Conservation (phyloP, 257 asterid species). For the Eucommia ulmoides region DNA sequence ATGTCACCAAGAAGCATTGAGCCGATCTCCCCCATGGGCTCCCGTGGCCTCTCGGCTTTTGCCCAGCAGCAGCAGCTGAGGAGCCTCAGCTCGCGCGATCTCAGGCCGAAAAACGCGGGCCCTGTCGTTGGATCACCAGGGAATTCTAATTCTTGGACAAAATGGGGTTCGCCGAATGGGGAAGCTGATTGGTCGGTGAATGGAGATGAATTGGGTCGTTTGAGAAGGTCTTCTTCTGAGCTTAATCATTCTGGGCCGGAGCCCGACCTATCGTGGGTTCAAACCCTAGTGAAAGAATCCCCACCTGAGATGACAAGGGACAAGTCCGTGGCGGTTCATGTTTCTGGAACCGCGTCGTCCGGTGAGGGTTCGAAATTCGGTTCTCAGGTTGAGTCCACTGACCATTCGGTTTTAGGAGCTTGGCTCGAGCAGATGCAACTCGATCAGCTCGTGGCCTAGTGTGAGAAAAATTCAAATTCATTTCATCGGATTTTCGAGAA, state of each 20-base stretch:
- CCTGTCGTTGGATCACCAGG: slow-evolving; percentile 40
- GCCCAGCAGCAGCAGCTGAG: slow-evolving; percentile 58
- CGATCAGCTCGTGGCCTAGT: slow-evolving; percentile 74
- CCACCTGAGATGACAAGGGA: slow-evolving; percentile 85
- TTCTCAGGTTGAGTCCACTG: slow-evolving; percentile 46
- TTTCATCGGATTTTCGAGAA: no score
- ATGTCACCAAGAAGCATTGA: slow-evolving; percentile 78
- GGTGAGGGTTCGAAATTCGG: slow-evolving; percentile 65
- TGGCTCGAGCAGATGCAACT: slow-evolving; percentile 97
- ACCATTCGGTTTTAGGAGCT: slow-evolving; percentile 73
- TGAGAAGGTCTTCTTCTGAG: slow-evolving; percentile 28
- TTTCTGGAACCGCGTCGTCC: slow-evolving; percentile 50
- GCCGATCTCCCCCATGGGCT: slow-evolving; percentile 67
- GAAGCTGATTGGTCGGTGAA: slow-evolving; percentile 66
- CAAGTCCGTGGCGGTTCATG: slow-evolving; percentile 37
- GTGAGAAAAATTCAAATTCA: slow-evolving; percentile 4
- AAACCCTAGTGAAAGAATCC: slow-evolving; percentile 87
- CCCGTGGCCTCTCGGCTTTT: slow-evolving; percentile 41
- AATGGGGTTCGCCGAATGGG: slow-evolving; percentile 61
- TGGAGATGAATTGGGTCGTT: slow-evolving; percentile 35
- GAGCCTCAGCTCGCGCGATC: slow-evolving; percentile 53
- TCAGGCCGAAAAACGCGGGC: slow-evolving; percentile 34
- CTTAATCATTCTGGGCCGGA: slow-evolving; percentile 39
- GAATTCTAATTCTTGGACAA: slow-evolving; percentile 32
- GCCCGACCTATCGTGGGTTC: slow-evolving; percentile 95